Evolutionary conservation across 805 yeast genomes (phyloP).

Genomic region (Hanseniaspora singularis): DNA sequence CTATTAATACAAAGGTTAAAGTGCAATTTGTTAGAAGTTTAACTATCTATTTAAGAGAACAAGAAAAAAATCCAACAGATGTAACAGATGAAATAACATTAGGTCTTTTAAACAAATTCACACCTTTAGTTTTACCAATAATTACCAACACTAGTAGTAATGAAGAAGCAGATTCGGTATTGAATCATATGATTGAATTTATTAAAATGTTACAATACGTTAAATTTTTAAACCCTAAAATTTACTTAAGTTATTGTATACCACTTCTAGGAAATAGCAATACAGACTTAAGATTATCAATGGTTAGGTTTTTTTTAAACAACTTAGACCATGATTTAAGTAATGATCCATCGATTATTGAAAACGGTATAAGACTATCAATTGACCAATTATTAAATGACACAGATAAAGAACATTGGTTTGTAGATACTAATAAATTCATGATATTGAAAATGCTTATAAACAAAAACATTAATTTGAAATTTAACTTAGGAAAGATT

Average conservation of each 20-base stretch:
- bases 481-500: background rate
- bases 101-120: background rate
- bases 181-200: background rate
- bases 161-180: background rate
- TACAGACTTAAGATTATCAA: background rate
- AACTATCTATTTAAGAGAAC: background rate
- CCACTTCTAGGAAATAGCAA: background rate
- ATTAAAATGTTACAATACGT: constrained; percentile 3
- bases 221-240: constrained; percentile 1
- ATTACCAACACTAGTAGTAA: background rate
- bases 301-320: background rate
- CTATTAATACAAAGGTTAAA: background rate
- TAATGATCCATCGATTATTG: too few species aligned
- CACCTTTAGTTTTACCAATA: background rate
- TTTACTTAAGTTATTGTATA: background rate
- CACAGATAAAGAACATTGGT: too few species aligned
- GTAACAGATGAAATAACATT: constrained; percentile 1
- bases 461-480: too few species aligned
- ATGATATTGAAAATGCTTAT: too few species aligned
- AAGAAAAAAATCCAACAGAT: background rate
- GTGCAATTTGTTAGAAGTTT: background rate
- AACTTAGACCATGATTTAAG: constrained; percentile 2
- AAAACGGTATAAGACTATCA: background rate
- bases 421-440: too few species aligned
- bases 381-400: background rate